Percentiles rank a stretch among this genome's conserved stretches.
phyloP scores from a whole-genome alignment of 176 grass and related monocot genomes.

The Musa troglodytarum region DNA sequence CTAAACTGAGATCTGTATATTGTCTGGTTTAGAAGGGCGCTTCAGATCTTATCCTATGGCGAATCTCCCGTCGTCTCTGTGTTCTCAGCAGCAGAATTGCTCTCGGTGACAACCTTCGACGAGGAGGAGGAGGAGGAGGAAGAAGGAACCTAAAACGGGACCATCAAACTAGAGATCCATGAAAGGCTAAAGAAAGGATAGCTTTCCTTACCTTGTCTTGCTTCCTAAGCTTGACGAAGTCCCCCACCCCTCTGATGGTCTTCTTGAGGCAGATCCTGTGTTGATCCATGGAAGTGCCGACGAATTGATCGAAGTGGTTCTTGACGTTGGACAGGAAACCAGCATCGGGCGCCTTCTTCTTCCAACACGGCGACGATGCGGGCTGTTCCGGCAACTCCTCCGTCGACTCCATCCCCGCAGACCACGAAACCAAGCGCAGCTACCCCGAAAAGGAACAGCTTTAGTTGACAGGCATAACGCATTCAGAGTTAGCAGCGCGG shows the following conservation, averaged over 20 bases:
- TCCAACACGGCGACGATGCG: constrained; percentile 7
- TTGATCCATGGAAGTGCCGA: constrained; percentile 5
- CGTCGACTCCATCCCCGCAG: not conserved
- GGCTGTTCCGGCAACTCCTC: not conserved
- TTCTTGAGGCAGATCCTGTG: constrained; percentile 22
- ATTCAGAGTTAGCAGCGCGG: not conserved
- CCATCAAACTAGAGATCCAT: not conserved
- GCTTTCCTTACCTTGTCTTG: not conserved
- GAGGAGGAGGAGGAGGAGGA: not conserved
- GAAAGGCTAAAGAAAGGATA: not conserved
- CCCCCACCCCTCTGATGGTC: not conserved
- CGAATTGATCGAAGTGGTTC: constrained; percentile 11
- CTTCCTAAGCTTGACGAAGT: not conserved
- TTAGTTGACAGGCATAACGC: not conserved
- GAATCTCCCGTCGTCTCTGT: not conserved
- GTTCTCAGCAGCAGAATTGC: not conserved
- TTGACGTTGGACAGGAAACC: constrained; percentile 1
- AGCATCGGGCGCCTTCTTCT: constrained; percentile 8
- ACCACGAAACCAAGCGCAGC: no score
- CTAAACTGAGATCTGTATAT: not conserved
- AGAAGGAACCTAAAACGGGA: not conserved
- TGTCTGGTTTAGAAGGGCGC: not conserved
- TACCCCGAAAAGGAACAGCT: not conserved
- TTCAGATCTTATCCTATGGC: no score
- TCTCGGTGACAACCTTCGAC: not conserved